A percentile compares a stretch with the other conserved stretches of the same genome.
Conservation (phyloP, 805 yeast genomes). For the Aciculoconidium aculeatum region DNA sequence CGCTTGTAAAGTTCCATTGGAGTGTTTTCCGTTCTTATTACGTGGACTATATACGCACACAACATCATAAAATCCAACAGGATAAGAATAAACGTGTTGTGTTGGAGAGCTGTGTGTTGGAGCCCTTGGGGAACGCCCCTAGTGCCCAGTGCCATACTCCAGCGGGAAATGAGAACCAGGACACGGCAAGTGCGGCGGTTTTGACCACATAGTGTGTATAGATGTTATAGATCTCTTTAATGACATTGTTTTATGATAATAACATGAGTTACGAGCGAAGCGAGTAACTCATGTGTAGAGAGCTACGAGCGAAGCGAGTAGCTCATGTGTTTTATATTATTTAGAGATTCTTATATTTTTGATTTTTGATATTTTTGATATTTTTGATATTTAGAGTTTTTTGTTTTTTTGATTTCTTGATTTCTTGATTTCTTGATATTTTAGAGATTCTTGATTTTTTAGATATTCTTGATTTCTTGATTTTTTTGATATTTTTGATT, state of each 20-base stretch:
- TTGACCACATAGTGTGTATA: constrained; percentile 8
- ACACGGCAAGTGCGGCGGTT: constrained; percentile 7
- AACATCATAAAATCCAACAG: constrained; percentile 13
- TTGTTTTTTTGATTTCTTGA: too few species aligned
- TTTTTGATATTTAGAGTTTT: too few species aligned
- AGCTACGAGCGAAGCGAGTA: too few species aligned
- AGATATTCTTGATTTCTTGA: too few species aligned
- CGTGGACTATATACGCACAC: constrained; percentile 26
- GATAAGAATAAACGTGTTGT: constrained; percentile 11
- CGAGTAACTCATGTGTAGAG: too few species aligned
- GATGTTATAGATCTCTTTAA: constrained; percentile 7
- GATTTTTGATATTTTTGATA: background rate
- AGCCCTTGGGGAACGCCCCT: constrained; percentile 3
- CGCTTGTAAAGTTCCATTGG: constrained; percentile 75
- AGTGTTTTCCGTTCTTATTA: constrained; percentile 75
- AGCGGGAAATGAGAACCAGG: constrained; percentile 4
- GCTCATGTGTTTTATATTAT: too few species aligned
- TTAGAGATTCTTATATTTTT: too few species aligned
- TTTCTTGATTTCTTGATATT: too few species aligned
- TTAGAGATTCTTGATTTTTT: too few species aligned
- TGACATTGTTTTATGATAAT: constrained; percentile 6
- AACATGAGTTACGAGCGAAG: background rate
- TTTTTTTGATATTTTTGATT: too few species aligned
- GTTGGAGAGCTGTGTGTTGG: constrained; percentile 6
- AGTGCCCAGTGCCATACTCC: constrained; percentile 2